A percentile compares a stretch with the other conserved stretches of the same genome.
These are phyloP conservation scores for Populus hybrid DNA, from an alignment of 441 rosid genomes.

Conservation along the genomic window DNA sequence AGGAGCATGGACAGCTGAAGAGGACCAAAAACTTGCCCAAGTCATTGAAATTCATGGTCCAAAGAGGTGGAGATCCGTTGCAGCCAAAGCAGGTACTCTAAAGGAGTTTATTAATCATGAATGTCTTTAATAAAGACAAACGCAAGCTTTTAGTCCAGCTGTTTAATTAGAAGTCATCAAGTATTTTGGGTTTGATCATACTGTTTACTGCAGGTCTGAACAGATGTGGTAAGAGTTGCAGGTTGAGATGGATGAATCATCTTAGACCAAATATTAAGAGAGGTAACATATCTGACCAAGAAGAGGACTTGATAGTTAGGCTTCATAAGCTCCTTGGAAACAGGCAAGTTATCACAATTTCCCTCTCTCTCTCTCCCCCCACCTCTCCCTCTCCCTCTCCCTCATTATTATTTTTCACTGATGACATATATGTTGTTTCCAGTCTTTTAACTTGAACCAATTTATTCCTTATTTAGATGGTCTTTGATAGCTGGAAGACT, in stretches of 20 bases:
- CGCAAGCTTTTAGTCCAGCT: neutral
- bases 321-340: slow-evolving; percentile 71
- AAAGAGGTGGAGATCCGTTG: slow-evolving; percentile 51
- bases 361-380: neutral
- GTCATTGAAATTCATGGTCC: slow-evolving; percentile 56
- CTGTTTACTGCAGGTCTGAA: slow-evolving; percentile 41
- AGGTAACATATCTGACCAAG: slow-evolving; percentile 67
- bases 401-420: neutral
- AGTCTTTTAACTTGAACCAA: neutral
- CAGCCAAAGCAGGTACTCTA: slow-evolving; percentile 48
- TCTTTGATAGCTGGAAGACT: slow-evolving; percentile 72
- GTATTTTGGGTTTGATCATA: neutral
- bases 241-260: slow-evolving; percentile 72
- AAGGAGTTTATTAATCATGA: neutral
- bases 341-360: slow-evolving; percentile 27
- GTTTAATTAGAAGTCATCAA: neutral
- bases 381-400: neutral
- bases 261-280: slow-evolving; percentile 72
- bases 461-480: slow-evolving; percentile 37
- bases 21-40: slow-evolving; percentile 54
- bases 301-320: slow-evolving; percentile 63
- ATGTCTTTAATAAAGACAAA: neutral
- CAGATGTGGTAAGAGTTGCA: slow-evolving; percentile 68
- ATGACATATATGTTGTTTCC: neutral
- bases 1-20: slow-evolving; percentile 72